A percentile compares a stretch with the other conserved stretches of the same genome.
These are phyloP conservation scores for Yarrowia sp. DNA, from an alignment of 805 yeast genomes.

Conservation along the genomic window DNA sequence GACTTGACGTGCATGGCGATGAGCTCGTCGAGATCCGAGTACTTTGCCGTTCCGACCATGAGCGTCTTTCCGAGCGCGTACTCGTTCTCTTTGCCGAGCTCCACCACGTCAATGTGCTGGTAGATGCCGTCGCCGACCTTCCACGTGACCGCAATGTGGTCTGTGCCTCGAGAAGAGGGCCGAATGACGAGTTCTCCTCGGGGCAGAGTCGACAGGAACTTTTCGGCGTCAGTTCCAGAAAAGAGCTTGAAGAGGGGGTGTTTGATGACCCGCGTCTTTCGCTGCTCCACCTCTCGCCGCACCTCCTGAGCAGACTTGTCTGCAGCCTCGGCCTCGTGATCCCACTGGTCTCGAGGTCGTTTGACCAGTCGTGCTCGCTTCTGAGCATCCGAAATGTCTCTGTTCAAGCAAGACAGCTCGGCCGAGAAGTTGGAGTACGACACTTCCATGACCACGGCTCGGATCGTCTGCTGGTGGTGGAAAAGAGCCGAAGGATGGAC, in stretches of 20 bases:
- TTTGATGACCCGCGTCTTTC: slow-evolving; percentile 78
- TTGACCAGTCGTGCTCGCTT: slow-evolving; percentile 49
- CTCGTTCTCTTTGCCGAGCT: slow-evolving; percentile 71
- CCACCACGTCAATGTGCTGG: slow-evolving; percentile 89
- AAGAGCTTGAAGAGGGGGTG: slow-evolving; percentile 90
- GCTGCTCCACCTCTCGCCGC: slow-evolving; percentile 68
- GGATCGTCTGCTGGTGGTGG: slow-evolving; percentile 77
- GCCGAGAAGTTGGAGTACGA: slow-evolving; percentile 79
- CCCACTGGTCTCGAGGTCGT: slow-evolving; percentile 58
- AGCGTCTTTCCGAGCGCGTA: slow-evolving; percentile 63
- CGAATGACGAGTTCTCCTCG: slow-evolving; percentile 94
- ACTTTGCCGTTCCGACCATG: slow-evolving; percentile 71
- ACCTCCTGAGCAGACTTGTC: slow-evolving; percentile 63
- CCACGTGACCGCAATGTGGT: slow-evolving; percentile 94
- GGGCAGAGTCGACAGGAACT: slow-evolving; percentile 82
- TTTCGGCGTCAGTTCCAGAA: slow-evolving; percentile 88
- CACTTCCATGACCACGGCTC: slow-evolving; percentile 74
- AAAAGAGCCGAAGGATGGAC: slow-evolving; percentile 44
- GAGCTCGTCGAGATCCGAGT: slow-evolving; percentile 91
- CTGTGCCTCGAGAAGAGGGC: slow-evolving; percentile 89
- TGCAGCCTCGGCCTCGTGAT: slow-evolving; percentile 71
- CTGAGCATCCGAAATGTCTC: slow-evolving; percentile 65
- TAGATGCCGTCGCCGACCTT: slow-evolving; percentile 88
- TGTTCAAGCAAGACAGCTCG: slow-evolving; percentile 70
- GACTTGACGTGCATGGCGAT: slow-evolving; percentile 86